phyloP scores from a whole-genome alignment of 352 stramenopile species.

The Hyaloperonospora brassicae region DNA sequence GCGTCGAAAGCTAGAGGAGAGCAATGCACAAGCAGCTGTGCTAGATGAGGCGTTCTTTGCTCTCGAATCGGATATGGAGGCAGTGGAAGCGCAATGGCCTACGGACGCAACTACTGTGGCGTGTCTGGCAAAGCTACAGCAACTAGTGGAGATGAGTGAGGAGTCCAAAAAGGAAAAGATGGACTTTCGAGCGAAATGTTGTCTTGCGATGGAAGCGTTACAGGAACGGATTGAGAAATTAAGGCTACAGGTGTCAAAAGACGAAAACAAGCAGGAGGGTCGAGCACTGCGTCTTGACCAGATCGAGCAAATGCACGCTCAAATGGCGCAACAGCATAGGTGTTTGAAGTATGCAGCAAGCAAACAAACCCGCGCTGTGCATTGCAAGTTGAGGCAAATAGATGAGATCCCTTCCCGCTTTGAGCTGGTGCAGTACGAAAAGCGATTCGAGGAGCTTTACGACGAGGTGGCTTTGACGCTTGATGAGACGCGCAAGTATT shows the following conservation, averaged over 20 bases:
- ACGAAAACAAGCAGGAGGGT: slow-evolving; percentile 34
- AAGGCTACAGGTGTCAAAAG: slow-evolving; percentile 26
- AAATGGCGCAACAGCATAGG: slow-evolving; percentile 61
- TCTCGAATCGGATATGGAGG: slow-evolving; percentile 34
- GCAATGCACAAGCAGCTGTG: slow-evolving; percentile 16
- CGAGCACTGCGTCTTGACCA: slow-evolving; percentile 38
- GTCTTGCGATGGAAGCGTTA: slow-evolving; percentile 32
- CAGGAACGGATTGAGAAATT: slow-evolving; percentile 36
- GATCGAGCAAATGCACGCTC: slow-evolving; percentile 60
- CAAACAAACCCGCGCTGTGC: slow-evolving; percentile 48
- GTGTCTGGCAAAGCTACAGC: slow-evolving; percentile 23
- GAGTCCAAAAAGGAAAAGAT: slow-evolving; percentile 44
- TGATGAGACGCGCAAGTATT: slow-evolving; percentile 88
- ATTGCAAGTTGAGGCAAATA: slow-evolving; percentile 56
- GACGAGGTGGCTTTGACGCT: slow-evolving; percentile 82
- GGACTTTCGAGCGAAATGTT: slow-evolving; percentile 38
- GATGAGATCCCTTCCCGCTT: slow-evolving; percentile 80
- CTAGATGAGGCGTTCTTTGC: slow-evolving; percentile 26
- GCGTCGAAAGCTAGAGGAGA: slow-evolving; percentile 24
- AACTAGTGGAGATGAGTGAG: slow-evolving; percentile 46
- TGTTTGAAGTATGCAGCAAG: slow-evolving; percentile 53
- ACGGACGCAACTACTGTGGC: slow-evolving; percentile 22
- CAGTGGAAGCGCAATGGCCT: slow-evolving; percentile 31
- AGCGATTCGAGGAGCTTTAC: slow-evolving; percentile 83
- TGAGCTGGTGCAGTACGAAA: slow-evolving; percentile 88